Evolutionary conservation across 2,329 filamentous ascomycete genomes (phyloP).

Genomic region (Aspergillus ochraceus): DNA sequence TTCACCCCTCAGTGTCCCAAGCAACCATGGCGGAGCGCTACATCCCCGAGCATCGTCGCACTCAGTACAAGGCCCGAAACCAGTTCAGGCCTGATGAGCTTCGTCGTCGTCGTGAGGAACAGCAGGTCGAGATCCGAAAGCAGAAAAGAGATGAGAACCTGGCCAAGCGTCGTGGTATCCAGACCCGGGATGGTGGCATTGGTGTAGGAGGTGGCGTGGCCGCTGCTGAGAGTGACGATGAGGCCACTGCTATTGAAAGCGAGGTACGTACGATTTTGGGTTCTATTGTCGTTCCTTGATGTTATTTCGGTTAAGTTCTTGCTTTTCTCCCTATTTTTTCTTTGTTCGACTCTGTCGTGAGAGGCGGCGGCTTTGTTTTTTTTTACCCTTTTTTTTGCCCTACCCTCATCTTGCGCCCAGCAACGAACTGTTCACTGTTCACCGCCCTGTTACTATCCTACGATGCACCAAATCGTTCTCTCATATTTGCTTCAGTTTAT

Average conservation of each 20-base stretch:
- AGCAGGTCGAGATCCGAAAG: slow-evolving; percentile 98
- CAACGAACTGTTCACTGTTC: slow-evolving; percentile 36
- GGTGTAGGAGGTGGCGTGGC: slow-evolving; percentile 64
- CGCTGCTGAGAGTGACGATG: slow-evolving; percentile 96
- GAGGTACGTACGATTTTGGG: slow-evolving; percentile 66
- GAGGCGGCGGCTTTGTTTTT: not conserved
- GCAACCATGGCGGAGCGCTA: slow-evolving; percentile 92
- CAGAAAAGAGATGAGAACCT: slow-evolving; percentile 98
- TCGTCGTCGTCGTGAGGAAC: slow-evolving; percentile 95
- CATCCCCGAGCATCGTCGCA: slow-evolving; percentile 98
- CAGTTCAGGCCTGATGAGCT: slow-evolving; percentile 99
- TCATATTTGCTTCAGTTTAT: not conserved
- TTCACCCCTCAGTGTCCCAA: slow-evolving; percentile 28
- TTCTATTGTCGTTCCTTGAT: not conserved
- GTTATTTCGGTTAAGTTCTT: slow-evolving; percentile 21
- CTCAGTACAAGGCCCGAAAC: slow-evolving; percentile 99
- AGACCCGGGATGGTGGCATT: slow-evolving; percentile 67
- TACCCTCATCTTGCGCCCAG: slow-evolving; percentile 16
- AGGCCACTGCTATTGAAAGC: slow-evolving; percentile 88
- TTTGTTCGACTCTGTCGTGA: not conserved
- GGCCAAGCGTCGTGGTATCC: slow-evolving; percentile 95
- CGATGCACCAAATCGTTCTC: slow-evolving; percentile 4
- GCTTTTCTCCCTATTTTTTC: not conserved
- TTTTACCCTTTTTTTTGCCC: slow-evolving; percentile 30
- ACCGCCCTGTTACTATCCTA: slow-evolving; percentile 31